Evolutionary conservation across 176 grass and related monocot genomes (phyloP).

Genomic region (Eragrostis curvula): DNA sequence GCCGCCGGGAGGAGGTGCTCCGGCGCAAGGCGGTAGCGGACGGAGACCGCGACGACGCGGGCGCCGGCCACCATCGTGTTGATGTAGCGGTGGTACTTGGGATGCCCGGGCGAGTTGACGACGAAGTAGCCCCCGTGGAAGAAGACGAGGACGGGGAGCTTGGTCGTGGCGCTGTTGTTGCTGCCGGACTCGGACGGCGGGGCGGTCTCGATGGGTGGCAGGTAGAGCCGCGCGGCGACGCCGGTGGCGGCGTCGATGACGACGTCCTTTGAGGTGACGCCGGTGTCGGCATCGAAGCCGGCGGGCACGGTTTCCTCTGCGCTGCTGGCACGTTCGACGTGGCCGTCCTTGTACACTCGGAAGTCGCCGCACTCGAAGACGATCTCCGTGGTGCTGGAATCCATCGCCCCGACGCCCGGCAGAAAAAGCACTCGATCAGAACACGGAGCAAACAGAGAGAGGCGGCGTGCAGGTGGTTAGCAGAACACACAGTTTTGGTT

Average conservation of each 20-base stretch:
- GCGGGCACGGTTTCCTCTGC: conserved; percentile 23
- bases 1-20: conserved; percentile 63
- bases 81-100: conserved; percentile 40
- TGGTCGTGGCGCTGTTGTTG: background rate
- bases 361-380: conserved; percentile 16
- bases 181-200: background rate
- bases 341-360: conserved; percentile 45
- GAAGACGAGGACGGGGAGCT: conserved; percentile 51
- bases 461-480: background rate
- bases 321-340: background rate
- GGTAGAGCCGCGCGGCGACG: conserved; percentile 32
- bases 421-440: background rate
- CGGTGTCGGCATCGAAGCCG: conserved; percentile 46
- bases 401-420: conserved; percentile 1
- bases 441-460: background rate
- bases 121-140: conserved; percentile 72
- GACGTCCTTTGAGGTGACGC: conserved; percentile 41
- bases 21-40: conserved; percentile 69
- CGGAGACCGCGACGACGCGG: conserved; percentile 53
- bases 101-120: conserved; percentile 35
- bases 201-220: background rate
- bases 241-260: conserved; percentile 48
- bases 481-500: no score
- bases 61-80: conserved; percentile 48
- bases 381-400: conserved; percentile 34